These are phyloP conservation scores for Chlamydomonas applanata DNA, from an alignment of 139 green algal species.

Conservation along the genomic window DNA sequence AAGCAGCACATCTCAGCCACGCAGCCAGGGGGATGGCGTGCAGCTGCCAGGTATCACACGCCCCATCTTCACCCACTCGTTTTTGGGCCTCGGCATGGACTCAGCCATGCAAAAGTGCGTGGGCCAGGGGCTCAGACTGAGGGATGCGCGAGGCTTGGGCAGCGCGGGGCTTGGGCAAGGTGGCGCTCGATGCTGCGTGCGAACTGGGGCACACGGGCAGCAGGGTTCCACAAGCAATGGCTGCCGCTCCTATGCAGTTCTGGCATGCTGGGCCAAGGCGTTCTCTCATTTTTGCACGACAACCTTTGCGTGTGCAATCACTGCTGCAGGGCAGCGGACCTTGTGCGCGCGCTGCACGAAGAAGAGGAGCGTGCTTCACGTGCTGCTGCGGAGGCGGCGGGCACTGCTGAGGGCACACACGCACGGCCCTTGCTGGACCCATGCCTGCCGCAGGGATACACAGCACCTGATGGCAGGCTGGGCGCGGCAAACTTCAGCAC, in stretches of 20 bases:
- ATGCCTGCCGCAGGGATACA: slow-evolving; percentile 38
- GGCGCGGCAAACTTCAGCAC: slow-evolving; percentile 23
- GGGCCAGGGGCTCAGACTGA: too few relatives aligned
- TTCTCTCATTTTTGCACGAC: too few relatives aligned
- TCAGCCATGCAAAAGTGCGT: slow-evolving; percentile 11
- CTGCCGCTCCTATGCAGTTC: not conserved
- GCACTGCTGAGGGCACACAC: not conserved
- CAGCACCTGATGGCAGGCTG: slow-evolving; percentile 22
- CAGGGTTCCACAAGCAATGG: too few relatives aligned
- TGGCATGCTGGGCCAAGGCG: not conserved
- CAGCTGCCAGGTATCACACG: slow-evolving; percentile 27
- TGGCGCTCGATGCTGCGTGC: too few relatives aligned
- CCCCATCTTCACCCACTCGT: slow-evolving; percentile 52
- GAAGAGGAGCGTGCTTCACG: not conserved
- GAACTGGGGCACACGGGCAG: too few relatives aligned
- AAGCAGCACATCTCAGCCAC: not conserved
- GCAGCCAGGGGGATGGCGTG: not conserved
- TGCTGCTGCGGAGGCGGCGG: slow-evolving; percentile 4
- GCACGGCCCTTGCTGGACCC: slow-evolving; percentile 14
- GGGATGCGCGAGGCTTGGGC: too few relatives aligned
- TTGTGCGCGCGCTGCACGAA: not conserved
- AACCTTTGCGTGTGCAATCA: too few relatives aligned
- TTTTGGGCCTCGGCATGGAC: slow-evolving; percentile 48
- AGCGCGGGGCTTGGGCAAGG: too few relatives aligned
- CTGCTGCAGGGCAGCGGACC: slow-evolving; percentile 3